Percentiles rank a stretch among this genome's conserved stretches.
Evolutionary conservation across 2,329 filamentous ascomycete species (phyloP).

Genomic region (Graphilbum fragrans): DNA sequence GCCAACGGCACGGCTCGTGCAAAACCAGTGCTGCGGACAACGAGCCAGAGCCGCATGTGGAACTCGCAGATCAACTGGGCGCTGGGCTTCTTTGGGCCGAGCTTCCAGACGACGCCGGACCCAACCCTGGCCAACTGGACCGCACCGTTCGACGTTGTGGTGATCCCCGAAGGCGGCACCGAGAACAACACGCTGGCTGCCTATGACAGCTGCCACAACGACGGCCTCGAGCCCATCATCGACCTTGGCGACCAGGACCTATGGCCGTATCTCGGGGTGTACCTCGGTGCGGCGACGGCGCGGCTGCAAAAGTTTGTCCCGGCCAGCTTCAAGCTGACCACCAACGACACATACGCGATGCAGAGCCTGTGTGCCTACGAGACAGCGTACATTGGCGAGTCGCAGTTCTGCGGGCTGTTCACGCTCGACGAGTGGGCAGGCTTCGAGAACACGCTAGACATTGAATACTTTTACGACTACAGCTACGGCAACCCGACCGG

Average conservation of each 20-base stretch:
- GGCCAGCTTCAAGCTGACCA: constrained; percentile 31
- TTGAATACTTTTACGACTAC: constrained; percentile 36
- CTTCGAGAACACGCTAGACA: constrained; percentile 39
- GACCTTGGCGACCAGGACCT: constrained; percentile 27
- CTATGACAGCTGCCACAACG: constrained; percentile 35
- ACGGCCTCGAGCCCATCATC: constrained; percentile 18
- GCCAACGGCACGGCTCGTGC: constrained; percentile 31
- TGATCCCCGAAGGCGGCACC: constrained; percentile 35
- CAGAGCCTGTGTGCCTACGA: constrained; percentile 44
- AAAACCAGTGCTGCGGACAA: constrained; percentile 39
- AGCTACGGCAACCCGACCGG: constrained; percentile 34
- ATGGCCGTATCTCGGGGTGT: constrained; percentile 30
- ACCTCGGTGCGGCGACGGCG: constrained; percentile 28
- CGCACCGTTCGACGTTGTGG: constrained; percentile 31
- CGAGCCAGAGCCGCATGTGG: constrained; percentile 38
- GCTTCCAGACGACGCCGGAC: constrained; percentile 23
- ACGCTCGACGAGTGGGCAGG: constrained; percentile 41
- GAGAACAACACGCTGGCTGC: constrained; percentile 41
- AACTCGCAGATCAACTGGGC: constrained; percentile 42
- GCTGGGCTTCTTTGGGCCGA: constrained; percentile 38
- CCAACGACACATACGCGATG: constrained; percentile 37
- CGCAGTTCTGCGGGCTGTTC: constrained; percentile 40
- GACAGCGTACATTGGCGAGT: constrained; percentile 32
- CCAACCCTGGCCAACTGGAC: constrained; percentile 25
- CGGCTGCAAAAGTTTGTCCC: constrained; percentile 35